Evolutionary conservation across 495 filamentous ascomycete species (phyloP).

Genomic region (Tricharina praecox): DNA sequence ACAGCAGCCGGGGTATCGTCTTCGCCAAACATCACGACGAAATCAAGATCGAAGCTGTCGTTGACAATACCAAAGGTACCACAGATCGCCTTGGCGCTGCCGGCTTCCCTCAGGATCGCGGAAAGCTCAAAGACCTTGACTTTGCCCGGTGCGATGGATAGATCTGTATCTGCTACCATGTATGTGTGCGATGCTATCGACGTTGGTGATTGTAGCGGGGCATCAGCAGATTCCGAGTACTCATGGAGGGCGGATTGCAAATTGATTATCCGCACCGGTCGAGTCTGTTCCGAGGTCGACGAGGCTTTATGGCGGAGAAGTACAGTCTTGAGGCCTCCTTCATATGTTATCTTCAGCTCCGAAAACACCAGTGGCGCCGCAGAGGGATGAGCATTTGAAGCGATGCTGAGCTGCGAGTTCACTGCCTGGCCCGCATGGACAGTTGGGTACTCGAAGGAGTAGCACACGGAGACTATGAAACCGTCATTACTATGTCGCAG

Average conservation of each 20-base stretch:
- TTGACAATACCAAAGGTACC: constrained; percentile 45
- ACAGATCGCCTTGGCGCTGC: constrained; percentile 48
- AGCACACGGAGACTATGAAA: constrained; percentile 43
- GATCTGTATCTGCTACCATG: constrained; percentile 42
- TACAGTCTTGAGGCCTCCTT: constrained; percentile 49
- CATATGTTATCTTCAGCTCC: constrained; percentile 47
- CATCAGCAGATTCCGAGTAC: constrained; percentile 7
- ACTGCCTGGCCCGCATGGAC: constrained; percentile 71
- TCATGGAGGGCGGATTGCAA: constrained; percentile 18
- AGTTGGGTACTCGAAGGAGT: constrained; percentile 55
- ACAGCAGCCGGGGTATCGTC: constrained; percentile 22
- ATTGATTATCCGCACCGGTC: constrained; percentile 13
- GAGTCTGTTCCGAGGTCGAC: background rate
- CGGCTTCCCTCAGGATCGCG: constrained; percentile 62
- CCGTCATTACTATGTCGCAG: background rate
- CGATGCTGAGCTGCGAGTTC: constrained; percentile 53
- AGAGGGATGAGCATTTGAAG: constrained; percentile 46
- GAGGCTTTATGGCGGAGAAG: constrained; percentile 29
- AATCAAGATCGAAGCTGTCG: constrained; percentile 50
- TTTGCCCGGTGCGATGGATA: constrained; percentile 51
- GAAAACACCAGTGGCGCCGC: constrained; percentile 49
- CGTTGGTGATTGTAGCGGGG: constrained; percentile 29
- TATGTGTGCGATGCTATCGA: constrained; percentile 12
- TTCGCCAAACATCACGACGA: constrained; percentile 37
- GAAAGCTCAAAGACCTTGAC: constrained; percentile 55